phyloP scores from a whole-genome alignment of 441 rosid genomes.

The Adansonia madagascariensis region DNA sequence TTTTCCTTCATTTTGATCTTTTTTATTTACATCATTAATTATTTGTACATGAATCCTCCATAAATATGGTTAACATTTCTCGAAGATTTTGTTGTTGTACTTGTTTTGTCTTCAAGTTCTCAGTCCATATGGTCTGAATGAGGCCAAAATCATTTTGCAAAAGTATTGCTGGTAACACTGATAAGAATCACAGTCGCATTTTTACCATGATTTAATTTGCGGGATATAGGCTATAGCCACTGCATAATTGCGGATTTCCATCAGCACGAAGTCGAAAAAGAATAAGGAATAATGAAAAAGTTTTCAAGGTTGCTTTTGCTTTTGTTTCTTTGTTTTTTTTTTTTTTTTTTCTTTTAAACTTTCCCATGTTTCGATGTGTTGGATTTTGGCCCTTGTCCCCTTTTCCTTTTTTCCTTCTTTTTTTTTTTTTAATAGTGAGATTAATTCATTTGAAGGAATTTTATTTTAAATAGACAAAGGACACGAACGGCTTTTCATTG shows the following conservation, averaged over 20 bases:
- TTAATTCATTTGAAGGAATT: neutral
- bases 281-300: conserved; percentile 8
- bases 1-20: neutral
- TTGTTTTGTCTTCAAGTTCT: conserved; percentile 29
- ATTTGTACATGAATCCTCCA: neutral
- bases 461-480: neutral
- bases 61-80: conserved; percentile 18
- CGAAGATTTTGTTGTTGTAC: conserved; percentile 36
- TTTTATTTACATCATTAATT: neutral
- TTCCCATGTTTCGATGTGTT: neutral
- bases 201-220: conserved; percentile 39
- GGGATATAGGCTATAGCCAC: conserved; percentile 23
- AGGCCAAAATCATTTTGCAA: conserved; percentile 45
- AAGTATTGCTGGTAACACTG: conserved; percentile 34
- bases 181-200: conserved; percentile 37
- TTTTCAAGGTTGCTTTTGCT: conserved; percentile 23
- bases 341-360: neutral
- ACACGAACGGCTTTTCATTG: neutral
- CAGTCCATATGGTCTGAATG: conserved; percentile 43
- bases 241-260: neutral
- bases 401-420: neutral
- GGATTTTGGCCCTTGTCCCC: neutral
- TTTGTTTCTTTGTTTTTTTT: neutral
- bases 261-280: neutral
- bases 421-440: neutral